Evolutionary conservation across 202 grass and related monocot genomes (phyloP).

Genomic region (Carex sylvatica): DNA sequence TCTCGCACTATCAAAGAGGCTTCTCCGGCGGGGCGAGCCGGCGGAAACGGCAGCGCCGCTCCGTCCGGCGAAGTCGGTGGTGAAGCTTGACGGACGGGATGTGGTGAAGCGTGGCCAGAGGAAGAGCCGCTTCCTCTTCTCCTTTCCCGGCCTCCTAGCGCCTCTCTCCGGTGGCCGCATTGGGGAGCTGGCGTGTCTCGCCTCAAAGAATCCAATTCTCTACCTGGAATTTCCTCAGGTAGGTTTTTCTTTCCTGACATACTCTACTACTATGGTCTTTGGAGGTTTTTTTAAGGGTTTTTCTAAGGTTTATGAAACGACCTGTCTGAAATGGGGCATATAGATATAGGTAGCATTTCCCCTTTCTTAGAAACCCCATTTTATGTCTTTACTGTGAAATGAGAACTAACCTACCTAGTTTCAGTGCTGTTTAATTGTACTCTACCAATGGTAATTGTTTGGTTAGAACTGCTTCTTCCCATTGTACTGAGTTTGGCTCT

Average conservation of each 20-base stretch:
- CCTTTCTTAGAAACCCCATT: background rate
- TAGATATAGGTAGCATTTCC: background rate
- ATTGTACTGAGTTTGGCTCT: background rate
- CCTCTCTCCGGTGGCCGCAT: conserved; percentile 56
- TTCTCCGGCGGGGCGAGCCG: conserved; percentile 41
- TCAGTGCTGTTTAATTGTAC: background rate
- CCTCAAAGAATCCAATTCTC: conserved; percentile 70
- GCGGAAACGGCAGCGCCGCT: conserved; percentile 33
- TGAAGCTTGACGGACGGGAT: conserved; percentile 77
- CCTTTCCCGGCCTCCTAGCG: conserved; percentile 83
- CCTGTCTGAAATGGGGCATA: background rate
- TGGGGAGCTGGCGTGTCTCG: conserved; percentile 78
- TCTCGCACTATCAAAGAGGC: conserved; percentile 55
- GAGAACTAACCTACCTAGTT: background rate
- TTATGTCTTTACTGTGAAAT: background rate
- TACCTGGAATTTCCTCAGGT: conserved; percentile 89
- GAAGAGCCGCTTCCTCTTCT: conserved; percentile 85
- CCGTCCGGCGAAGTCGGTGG: conserved; percentile 45
- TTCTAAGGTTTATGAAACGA: conserved; percentile 4
- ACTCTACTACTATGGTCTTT: background rate
- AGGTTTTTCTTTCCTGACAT: background rate
- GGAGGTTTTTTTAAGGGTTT: conserved; percentile 3
- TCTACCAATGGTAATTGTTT: background rate
- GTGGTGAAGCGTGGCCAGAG: conserved; percentile 66
- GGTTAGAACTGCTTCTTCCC: background rate